phyloP scores from a whole-genome alignment of 2,329 filamentous ascomycete genomes.

The Fusarium begoniae region DNA sequence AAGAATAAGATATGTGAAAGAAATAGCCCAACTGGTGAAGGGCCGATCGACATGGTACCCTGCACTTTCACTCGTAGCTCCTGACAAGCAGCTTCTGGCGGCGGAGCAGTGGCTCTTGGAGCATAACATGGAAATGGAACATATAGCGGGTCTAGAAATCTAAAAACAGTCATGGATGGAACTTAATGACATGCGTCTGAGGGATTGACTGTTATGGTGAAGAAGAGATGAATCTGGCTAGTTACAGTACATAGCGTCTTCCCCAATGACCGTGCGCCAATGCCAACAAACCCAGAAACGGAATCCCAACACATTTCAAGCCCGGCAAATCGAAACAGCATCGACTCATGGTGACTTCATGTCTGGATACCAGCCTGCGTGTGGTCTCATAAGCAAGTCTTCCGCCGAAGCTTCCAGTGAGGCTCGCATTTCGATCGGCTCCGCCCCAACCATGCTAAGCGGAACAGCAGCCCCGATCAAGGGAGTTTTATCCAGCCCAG shows the following conservation, averaged over 20 bases:
- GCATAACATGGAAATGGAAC: neutral
- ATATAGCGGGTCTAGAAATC: neutral
- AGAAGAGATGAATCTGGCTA: neutral
- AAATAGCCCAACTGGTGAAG: fast-evolving
- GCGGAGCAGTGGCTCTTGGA: neutral
- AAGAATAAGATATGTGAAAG: neutral
- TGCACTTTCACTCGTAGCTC: neutral
- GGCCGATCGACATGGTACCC: neutral
- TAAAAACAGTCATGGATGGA: neutral
- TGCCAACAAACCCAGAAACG: no score
- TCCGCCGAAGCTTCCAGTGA: neutral
- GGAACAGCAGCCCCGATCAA: neutral
- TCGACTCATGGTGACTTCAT: neutral
- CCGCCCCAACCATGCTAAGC: neutral
- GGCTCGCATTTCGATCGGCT: neutral
- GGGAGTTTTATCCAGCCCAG: neutral
- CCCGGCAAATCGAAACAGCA: fast-evolving
- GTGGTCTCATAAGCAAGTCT: neutral
- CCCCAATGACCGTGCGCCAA: neutral
- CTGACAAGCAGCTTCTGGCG: neutral
- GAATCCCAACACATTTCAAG: no score
- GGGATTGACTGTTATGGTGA: no score
- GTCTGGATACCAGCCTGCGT: neutral
- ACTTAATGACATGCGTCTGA: neutral
- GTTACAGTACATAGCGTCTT: neutral